A percentile compares a stretch with the other conserved stretches of the same genome.
Evolutionary conservation across 2,329 filamentous ascomycete genomes (phyloP).

Genomic region (Fusarium sp.): DNA sequence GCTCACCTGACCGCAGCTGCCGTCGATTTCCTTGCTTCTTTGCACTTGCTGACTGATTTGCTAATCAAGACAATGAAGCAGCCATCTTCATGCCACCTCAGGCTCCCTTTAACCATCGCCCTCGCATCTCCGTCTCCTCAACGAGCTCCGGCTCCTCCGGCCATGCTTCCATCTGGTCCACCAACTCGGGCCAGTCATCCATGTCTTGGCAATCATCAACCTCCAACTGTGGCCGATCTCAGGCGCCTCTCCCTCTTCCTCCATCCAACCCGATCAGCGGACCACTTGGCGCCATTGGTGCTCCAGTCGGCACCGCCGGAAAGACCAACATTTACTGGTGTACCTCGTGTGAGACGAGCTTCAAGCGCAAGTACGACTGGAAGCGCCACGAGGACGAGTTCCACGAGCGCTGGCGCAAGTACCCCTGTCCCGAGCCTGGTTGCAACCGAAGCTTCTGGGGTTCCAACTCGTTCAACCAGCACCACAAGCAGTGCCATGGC

Average conservation of each 20-base stretch:
- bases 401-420: slow-evolving; percentile 75
- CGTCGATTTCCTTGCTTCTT: not conserved
- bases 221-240: slow-evolving; percentile 48
- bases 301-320: slow-evolving; percentile 41
- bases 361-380: slow-evolving; percentile 76
- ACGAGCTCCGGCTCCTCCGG: slow-evolving; percentile 62
- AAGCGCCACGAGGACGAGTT: slow-evolving; percentile 77
- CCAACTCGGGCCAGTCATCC: slow-evolving; percentile 52
- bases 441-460: slow-evolving; percentile 77
- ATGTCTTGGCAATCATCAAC: slow-evolving; percentile 53
- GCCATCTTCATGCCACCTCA: slow-evolving; percentile 50
- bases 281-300: slow-evolving; percentile 42
- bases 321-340: slow-evolving; percentile 66
- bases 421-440: slow-evolving; percentile 70
- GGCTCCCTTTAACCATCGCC: slow-evolving; percentile 53
- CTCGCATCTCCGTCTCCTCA: slow-evolving; percentile 60
- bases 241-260: slow-evolving; percentile 51
- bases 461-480: slow-evolving; percentile 75
- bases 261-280: slow-evolving; percentile 48
- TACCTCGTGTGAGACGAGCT: slow-evolving; percentile 70
- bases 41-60: slow-evolving; percentile 14
- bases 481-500: slow-evolving; percentile 73
- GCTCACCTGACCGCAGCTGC: not conserved
- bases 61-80: slow-evolving; percentile 34
- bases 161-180: slow-evolving; percentile 60